Evolutionary conservation across 2,329 filamentous ascomycete genomes (phyloP).

Genomic region (Alternaria atra): DNA sequence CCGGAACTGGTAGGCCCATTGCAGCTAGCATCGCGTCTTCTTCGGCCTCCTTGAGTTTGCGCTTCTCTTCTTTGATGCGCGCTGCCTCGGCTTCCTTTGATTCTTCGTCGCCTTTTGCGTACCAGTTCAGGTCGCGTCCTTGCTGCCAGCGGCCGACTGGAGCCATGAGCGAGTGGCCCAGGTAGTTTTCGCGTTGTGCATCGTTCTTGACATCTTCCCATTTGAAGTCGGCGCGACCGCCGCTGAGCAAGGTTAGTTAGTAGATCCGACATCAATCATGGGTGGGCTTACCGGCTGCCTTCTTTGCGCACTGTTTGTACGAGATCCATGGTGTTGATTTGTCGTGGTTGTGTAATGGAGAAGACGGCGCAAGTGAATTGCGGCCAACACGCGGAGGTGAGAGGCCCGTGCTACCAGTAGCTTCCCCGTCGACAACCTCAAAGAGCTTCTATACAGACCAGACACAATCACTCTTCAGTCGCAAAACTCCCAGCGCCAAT

Average conservation of each 20-base stretch:
- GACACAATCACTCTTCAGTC: slow-evolving; percentile 1
- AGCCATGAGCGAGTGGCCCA: slow-evolving; percentile 91
- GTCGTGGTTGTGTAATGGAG: not conserved
- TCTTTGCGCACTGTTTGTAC: slow-evolving; percentile 94
- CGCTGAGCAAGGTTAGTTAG: slow-evolving; percentile 58
- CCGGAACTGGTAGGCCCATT: slow-evolving; percentile 78
- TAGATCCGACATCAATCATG: not conserved
- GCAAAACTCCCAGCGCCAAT: slow-evolving; percentile 15
- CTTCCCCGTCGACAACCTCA: slow-evolving; percentile 4
- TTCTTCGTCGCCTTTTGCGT: slow-evolving; percentile 66
- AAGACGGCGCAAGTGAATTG: slow-evolving; percentile 18
- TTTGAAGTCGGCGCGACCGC: slow-evolving; percentile 89
- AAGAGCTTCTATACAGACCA: slow-evolving; percentile 3
- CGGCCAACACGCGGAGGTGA: slow-evolving; percentile 37
- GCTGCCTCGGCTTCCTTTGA: slow-evolving; percentile 66
- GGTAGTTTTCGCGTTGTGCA: slow-evolving; percentile 85
- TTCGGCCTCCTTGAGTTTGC: slow-evolving; percentile 86
- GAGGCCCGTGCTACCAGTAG: slow-evolving; percentile 19
- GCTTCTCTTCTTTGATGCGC: slow-evolving; percentile 74
- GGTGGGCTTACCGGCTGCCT: slow-evolving; percentile 67
- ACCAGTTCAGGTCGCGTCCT: slow-evolving; percentile 73
- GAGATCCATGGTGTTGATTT: slow-evolving; percentile 77
- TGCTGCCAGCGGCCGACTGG: slow-evolving; percentile 93
- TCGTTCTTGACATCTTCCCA: slow-evolving; percentile 94
- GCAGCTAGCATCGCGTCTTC: slow-evolving; percentile 88